These are phyloP conservation scores for Rugosomyces carneus DNA, from an alignment of 1,284 basidiomycete species.

Conservation along the genomic window DNA sequence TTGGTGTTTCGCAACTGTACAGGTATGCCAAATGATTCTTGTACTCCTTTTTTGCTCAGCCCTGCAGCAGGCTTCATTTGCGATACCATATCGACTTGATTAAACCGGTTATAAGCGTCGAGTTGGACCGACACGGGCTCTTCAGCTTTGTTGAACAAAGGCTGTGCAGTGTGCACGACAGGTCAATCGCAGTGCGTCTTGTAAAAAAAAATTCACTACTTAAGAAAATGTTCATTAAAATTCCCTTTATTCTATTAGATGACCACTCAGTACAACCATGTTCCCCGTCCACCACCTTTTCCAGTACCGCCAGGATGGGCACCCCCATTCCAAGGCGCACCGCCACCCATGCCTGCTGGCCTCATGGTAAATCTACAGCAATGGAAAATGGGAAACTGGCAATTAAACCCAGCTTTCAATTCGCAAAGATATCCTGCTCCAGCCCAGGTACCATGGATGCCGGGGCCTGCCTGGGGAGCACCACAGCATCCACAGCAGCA, in stretches of 20 bases:
- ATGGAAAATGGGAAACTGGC: slow-evolving; percentile 45
- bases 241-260: slow-evolving; percentile 1
- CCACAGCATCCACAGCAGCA: slow-evolving; percentile 14
- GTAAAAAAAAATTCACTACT: background rate
- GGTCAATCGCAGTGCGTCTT: background rate
- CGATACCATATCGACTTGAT: background rate
- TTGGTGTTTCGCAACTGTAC: background rate
- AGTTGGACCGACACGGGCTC: background rate
- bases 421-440: slow-evolving; percentile 20
- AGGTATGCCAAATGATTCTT: slow-evolving; percentile 1
- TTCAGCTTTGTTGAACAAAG: background rate
- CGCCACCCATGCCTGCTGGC: slow-evolving; percentile 40
- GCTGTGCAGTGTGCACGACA: background rate
- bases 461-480: slow-evolving; percentile 30
- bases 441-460: slow-evolving; percentile 29
- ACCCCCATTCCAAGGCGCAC: slow-evolving; percentile 37
- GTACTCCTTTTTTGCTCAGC: background rate
- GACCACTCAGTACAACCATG: slow-evolving; percentile 4
- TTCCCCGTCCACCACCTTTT: background rate
- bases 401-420: slow-evolving; percentile 39
- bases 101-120: slow-evolving; percentile 4
- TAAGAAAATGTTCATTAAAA: background rate
- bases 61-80: background rate
- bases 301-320: slow-evolving; percentile 17
- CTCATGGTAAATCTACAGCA: slow-evolving; percentile 35